phyloP scores from a whole-genome alignment of 306 rosid species.

The Pachyrhizus erosus region DNA sequence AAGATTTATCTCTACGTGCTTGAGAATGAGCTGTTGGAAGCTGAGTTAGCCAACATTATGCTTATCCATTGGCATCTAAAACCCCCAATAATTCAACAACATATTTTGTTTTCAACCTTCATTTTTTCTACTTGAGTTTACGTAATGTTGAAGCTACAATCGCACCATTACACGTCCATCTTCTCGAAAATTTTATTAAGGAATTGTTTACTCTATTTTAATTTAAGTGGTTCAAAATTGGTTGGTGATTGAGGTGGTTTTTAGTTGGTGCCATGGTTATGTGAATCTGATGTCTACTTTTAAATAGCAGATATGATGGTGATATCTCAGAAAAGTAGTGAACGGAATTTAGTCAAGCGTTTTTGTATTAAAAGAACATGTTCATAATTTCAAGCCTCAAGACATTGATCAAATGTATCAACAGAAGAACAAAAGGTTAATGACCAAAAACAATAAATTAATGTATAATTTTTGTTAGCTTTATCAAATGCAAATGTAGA shows the following conservation, averaged over 20 bases:
- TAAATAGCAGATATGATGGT: conserved; percentile 8
- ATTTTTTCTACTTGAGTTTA: conserved; percentile 7
- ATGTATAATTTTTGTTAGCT: neutral
- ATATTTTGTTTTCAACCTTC: neutral
- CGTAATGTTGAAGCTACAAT: neutral
- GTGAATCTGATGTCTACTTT: neutral
- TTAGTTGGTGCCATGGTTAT: conserved; percentile 26
- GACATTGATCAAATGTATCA: conserved; percentile 11
- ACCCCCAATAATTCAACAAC: neutral
- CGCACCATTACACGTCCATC: neutral
- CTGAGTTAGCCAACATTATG: conserved; percentile 28
- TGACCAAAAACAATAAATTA: neutral
- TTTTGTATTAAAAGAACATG: neutral
- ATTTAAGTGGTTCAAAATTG: conserved; percentile 38
- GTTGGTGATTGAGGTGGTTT: conserved; percentile 19
- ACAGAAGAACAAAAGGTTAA: neutral
- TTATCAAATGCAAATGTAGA: neutral
- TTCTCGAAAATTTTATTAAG: neutral
- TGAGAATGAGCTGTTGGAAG: neutral
- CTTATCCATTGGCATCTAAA: conserved; percentile 37
- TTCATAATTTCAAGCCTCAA: conserved; percentile 7
- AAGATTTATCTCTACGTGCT: neutral
- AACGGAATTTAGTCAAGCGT: conserved; percentile 31
- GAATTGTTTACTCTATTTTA: neutral
- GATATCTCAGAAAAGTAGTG: conserved; percentile 35